These are phyloP conservation scores for Aspergillaceae sp. DNA, from an alignment of 2,329 filamentous ascomycete genomes.

Conservation along the genomic window DNA sequence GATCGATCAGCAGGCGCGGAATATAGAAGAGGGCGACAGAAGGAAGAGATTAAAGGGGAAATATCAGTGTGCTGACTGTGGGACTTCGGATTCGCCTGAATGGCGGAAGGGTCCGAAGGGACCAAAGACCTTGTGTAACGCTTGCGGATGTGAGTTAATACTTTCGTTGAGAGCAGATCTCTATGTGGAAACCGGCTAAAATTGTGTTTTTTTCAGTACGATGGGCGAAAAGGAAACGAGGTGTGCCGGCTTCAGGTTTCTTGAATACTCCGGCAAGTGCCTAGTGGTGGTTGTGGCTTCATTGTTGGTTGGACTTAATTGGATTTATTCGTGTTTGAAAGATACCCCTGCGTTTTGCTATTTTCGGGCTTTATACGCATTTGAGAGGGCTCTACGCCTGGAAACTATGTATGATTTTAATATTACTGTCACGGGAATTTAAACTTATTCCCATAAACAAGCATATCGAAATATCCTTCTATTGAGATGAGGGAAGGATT, in stretches of 20 bases:
- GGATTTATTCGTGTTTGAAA: constrained; percentile 4
- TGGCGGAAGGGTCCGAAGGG: constrained; percentile 92
- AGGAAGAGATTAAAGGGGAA: constrained; percentile 87
- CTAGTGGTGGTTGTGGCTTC: not conserved
- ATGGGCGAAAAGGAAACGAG: constrained; percentile 73
- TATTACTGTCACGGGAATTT: too few relatives aligned
- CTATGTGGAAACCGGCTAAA: not conserved
- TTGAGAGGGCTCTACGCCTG: too few relatives aligned
- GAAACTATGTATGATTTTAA: too few relatives aligned
- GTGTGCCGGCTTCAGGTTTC: constrained; percentile 17
- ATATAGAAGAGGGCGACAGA: constrained; percentile 55
- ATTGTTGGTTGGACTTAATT: constrained; percentile 1
- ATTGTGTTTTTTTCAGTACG: constrained; percentile 34
- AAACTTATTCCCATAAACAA: too few relatives aligned
- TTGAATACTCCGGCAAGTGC: not conserved
- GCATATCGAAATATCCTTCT: too few relatives aligned
- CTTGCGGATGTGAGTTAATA: constrained; percentile 63
- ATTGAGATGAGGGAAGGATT: too few relatives aligned
- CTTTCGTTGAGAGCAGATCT: not conserved
- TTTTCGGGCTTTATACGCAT: not conserved
- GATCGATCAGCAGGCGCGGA: constrained; percentile 56
- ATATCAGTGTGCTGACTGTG: constrained; percentile 93
- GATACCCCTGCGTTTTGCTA: constrained; percentile 9
- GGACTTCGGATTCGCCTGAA: constrained; percentile 87
- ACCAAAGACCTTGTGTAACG: constrained; percentile 92